These are phyloP conservation scores for Magnaporthiopsis poae DNA, from an alignment of 2,329 filamentous ascomycete genomes.

Conservation along the genomic window DNA sequence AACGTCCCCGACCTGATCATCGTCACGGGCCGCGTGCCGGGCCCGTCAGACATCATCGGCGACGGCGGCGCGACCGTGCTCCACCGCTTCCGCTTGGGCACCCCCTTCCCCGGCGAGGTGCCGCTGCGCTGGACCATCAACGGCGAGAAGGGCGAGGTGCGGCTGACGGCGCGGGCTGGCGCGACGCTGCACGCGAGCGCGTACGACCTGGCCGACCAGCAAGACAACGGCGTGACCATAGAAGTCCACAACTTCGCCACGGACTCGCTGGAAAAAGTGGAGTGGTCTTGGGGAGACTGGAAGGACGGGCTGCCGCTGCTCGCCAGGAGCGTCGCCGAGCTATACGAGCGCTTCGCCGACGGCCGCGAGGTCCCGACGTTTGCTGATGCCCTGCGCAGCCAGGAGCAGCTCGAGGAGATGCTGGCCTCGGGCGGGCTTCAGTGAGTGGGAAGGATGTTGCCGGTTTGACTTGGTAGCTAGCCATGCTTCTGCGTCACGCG, in stretches of 20 bases:
- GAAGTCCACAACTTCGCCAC: conserved; percentile 41
- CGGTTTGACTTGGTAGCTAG: too few relatives aligned
- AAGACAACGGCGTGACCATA: conserved; percentile 27
- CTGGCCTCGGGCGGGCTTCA: too few relatives aligned
- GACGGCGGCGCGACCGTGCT: conserved; percentile 30
- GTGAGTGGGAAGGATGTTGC: too few relatives aligned
- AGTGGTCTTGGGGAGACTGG: conserved; percentile 36
- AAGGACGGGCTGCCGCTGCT: conserved; percentile 34
- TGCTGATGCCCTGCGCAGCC: conserved; percentile 33
- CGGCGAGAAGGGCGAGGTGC: conserved; percentile 42
- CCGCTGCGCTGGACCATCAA: conserved; percentile 39
- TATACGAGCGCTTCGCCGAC: conserved; percentile 47
- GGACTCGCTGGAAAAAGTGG: conserved; percentile 31
- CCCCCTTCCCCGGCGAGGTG: conserved; percentile 37
- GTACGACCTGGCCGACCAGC: conserved; percentile 17
- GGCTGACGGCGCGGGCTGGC: conserved; percentile 24
- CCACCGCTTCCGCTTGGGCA: conserved; percentile 36
- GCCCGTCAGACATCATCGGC: conserved; percentile 15
- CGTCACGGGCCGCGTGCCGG: conserved; percentile 24
- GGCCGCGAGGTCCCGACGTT: conserved; percentile 25
- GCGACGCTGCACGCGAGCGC: conserved; percentile 17
- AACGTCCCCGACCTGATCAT: conserved; percentile 23
- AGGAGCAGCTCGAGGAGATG: conserved; percentile 32
- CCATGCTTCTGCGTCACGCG: too few relatives aligned
- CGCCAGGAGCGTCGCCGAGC: conserved; percentile 39